Evolutionary conservation across 345 rosid genomes (phyloP), one percentile per base, ranked within the genome.

Genomic region (Syzygium aqueum): DNA sequence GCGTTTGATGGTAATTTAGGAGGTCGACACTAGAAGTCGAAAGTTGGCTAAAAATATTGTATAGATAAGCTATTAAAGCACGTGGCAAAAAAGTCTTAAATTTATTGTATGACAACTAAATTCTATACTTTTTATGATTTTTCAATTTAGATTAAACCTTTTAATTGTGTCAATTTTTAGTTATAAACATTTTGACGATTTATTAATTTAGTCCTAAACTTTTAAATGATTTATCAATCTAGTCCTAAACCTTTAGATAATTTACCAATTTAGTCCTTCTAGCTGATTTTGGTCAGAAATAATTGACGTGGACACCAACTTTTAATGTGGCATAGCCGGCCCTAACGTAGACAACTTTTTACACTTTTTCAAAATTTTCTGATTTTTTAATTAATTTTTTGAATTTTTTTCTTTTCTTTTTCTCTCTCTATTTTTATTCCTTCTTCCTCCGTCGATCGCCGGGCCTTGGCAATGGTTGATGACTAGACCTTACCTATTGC

Each of bases 291-390:
- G 77, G 8, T 65, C 5, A 1, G 22, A 30, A 28, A 8, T 30
- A 7, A 10, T 5, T 28, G 0, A 28, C 3, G 2, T 65, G 30
- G 0, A 14, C 5, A 0, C 8, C 4, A 1, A 8, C 15, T 10
- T 2, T 65, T 33, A 11, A 30, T 0, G 0, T 0, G 11, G 8
- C n/a, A 23, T 2, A 23, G 7, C 3, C 2, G 1, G 10, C 25
- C 1, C 6, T 17, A 17, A 53, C 7, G 54, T 15, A 6, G 6
- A 53, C 25, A 53, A 61, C 3, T 16, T 30, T 65, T 19, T 7
- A 0, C 9, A 8, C 11, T 15, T 28, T 30, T 15, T 30, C 30
- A 15, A 7, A 30, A 4, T 7, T 28, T 28, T 65, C 11, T 28
- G 7, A 30, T 65, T 15, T 30, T 3, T 28, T 27, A 27, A 13